A percentile compares a stretch with the other conserved stretches of the same genome.
Evolutionary conservation across 1,284 basidiomycete genomes (phyloP).

Genomic region (Pterula multifida): DNA sequence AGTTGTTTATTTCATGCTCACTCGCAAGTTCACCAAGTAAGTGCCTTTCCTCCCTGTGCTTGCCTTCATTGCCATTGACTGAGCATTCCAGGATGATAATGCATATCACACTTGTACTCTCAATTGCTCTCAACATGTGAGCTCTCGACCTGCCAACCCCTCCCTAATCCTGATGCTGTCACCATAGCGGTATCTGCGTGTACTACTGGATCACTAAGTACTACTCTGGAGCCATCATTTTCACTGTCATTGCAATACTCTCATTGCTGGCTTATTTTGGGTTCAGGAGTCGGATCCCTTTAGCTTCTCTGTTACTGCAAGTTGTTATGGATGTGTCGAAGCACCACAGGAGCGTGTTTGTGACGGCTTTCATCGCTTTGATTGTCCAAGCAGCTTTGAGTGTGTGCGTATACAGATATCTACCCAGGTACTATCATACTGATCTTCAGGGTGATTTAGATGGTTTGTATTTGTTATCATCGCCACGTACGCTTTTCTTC

Average conservation of each 20-base stretch:
- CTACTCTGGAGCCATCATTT: slow-evolving; percentile 68
- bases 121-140: slow-evolving; percentile 64
- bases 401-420: slow-evolving; percentile 36
- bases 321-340: slow-evolving; percentile 77
- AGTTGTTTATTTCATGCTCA: slow-evolving; percentile 49
- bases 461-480: slow-evolving; percentile 64
- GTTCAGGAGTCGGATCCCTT: slow-evolving; percentile 62
- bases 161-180: neutral
- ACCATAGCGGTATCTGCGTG: slow-evolving; percentile 41
- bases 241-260: slow-evolving; percentile 57
- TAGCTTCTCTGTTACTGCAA: slow-evolving; percentile 69
- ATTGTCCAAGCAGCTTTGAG: slow-evolving; percentile 60
- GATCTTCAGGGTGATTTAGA: slow-evolving; percentile 5
- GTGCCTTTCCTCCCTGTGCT: no score
- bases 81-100: slow-evolving; percentile 57
- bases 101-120: slow-evolving; percentile 67
- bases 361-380: slow-evolving; percentile 64
- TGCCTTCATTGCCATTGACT: slow-evolving; percentile 38
- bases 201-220: slow-evolving; percentile 76
- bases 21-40: slow-evolving; percentile 34
- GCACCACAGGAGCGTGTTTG: slow-evolving; percentile 71
- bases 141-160: slow-evolving; percentile 15
- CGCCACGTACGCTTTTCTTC: slow-evolving; percentile 39
- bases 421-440: neutral
- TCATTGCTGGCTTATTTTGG: slow-evolving; percentile 58